Conservation (phyloP, 495 filamentous ascomycete genomes). For the Xylaria telfairii region DNA sequence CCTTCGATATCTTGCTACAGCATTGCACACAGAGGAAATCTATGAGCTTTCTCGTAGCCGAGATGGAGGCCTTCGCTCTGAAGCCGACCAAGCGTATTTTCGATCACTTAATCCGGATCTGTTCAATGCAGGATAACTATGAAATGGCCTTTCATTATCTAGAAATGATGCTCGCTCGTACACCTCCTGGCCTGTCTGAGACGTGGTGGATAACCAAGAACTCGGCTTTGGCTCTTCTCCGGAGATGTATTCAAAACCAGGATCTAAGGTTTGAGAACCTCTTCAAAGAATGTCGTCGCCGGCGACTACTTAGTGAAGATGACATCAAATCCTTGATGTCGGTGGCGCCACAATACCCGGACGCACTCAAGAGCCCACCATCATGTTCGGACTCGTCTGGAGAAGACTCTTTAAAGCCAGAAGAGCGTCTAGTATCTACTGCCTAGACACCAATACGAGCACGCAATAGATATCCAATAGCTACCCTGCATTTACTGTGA, state of each 20-base stretch:
- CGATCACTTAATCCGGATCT: constrained; percentile 72
- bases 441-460: not conserved
- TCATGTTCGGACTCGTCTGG: not conserved
- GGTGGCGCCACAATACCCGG: not conserved
- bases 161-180: constrained; percentile 54
- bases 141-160: constrained; percentile 66
- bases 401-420: constrained; percentile 3
- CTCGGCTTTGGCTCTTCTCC: constrained; percentile 47
- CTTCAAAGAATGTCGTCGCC: constrained; percentile 43
- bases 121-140: constrained; percentile 58
- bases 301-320: constrained; percentile 1
- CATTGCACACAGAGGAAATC: constrained; percentile 64
- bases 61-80: constrained; percentile 72
- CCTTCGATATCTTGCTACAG: constrained; percentile 71
- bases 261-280: constrained; percentile 54
- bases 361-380: not conserved
- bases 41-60: constrained; percentile 72
- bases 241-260: constrained; percentile 45
- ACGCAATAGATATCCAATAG: not conserved
- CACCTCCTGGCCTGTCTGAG: constrained; percentile 25
- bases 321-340: constrained; percentile 25
- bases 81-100: constrained; percentile 67
- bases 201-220: constrained; percentile 47
- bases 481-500: not conserved
- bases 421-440: not conserved